These are phyloP conservation scores for Calonectria pseudoreteaudii DNA, from an alignment of 2,329 filamentous ascomycete species.

Conservation along the genomic window DNA sequence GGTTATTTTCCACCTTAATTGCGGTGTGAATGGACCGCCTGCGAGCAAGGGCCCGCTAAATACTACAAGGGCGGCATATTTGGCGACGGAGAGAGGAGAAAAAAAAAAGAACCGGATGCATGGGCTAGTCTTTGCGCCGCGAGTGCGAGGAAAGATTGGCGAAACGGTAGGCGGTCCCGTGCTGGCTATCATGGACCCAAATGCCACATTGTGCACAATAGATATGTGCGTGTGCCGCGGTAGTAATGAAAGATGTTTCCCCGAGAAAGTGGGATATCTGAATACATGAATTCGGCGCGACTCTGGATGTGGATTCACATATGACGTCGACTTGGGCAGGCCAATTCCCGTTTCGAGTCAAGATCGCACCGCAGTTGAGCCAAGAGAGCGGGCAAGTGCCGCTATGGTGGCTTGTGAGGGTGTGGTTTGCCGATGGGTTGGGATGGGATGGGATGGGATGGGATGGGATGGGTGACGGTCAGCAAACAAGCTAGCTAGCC, in stretches of 20 bases:
- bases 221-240: background rate
- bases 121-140: background rate
- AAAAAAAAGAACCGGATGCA: background rate
- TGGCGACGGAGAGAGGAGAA: background rate
- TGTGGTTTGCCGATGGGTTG: conserved; percentile 14
- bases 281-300: background rate
- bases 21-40: conserved; percentile 14
- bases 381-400: conserved; percentile 2
- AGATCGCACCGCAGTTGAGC: background rate
- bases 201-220: background rate
- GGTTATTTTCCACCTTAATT: conserved; percentile 8
- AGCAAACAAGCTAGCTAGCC: background rate
- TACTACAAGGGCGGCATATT: background rate
- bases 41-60: background rate
- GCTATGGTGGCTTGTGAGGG: background rate
- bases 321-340: conserved; percentile 3
- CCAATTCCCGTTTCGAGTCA: background rate
- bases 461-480: conserved; percentile 10
- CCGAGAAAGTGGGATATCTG: background rate
- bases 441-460: conserved; percentile 7
- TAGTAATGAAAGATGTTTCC: background rate
- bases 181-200: background rate
- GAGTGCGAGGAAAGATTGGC: background rate
- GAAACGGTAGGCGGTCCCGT: background rate
- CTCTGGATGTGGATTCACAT: background rate